A percentile compares a stretch with the other conserved stretches of the same genome.
Evolutionary conservation across 2,329 filamentous ascomycete species (phyloP).

Genomic region (Metarhizium sp.): DNA sequence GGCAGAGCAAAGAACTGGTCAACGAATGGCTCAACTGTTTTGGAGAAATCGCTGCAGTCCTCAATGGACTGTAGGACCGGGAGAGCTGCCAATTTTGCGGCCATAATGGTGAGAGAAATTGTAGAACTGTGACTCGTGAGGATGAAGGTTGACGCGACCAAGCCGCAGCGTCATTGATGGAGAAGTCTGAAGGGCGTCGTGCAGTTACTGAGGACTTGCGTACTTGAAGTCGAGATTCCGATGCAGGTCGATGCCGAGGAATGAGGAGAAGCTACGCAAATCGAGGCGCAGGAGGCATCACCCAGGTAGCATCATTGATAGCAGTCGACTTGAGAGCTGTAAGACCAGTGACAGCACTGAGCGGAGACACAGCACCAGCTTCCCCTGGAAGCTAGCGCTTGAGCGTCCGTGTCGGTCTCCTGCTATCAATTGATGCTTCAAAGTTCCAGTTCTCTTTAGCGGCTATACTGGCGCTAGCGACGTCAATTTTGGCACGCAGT

Average conservation of each 20-base stretch:
- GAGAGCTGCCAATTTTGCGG: conserved; percentile 47
- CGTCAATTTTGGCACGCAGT: no score
- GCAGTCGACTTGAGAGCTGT: no score
- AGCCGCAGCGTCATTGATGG: neutral
- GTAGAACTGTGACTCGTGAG: neutral
- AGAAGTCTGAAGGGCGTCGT: neutral
- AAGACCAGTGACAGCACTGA: no score
- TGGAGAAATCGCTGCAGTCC: conserved; percentile 68
- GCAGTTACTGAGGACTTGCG: neutral
- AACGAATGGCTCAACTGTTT: conserved; percentile 67
- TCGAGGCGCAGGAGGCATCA: neutral
- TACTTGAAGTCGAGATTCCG: neutral
- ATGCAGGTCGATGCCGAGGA: neutral
- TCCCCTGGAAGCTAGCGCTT: no score
- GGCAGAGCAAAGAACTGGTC: conserved; percentile 63
- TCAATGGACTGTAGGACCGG: conserved; percentile 59
- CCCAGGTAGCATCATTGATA: no score
- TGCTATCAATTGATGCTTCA: no score
- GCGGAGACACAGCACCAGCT: no score
- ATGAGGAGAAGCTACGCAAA: neutral
- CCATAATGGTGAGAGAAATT: neutral
- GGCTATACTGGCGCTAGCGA: no score
- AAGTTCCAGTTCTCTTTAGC: no score
- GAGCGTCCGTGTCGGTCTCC: no score
- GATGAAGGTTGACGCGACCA: neutral